phyloP scores from a whole-genome alignment of 108 stramenopile genomes.

The Cylindrotheca fusiformis region DNA sequence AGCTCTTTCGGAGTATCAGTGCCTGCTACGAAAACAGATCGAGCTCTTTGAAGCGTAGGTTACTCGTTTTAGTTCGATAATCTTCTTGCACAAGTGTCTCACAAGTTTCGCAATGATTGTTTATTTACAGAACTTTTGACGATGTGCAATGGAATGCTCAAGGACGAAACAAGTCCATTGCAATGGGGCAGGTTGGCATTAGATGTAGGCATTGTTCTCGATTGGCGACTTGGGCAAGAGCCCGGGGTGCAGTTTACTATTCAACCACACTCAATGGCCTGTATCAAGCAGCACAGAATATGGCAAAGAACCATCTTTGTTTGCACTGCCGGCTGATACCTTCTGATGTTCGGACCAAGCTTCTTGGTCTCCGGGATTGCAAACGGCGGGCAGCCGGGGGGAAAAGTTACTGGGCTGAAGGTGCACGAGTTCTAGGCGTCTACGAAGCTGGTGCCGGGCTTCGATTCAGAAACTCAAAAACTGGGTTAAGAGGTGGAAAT shows the following conservation, averaged over 20 bases:
- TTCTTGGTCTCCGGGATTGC: not conserved
- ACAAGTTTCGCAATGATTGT: not conserved
- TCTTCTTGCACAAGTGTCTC: not conserved
- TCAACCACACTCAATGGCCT: slow-evolving; percentile 18
- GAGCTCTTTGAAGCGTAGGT: slow-evolving; percentile 29
- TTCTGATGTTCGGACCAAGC: not conserved
- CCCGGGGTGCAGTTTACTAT: slow-evolving; percentile 35
- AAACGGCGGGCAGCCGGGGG: slow-evolving; percentile 41
- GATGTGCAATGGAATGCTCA: slow-evolving; percentile 1
- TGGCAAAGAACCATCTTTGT: slow-evolving; percentile 17
- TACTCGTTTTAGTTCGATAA: not conserved
- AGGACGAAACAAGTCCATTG: not conserved
- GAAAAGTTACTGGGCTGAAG: slow-evolving; percentile 66
- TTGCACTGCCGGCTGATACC: slow-evolving; percentile 11
- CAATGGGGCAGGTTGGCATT: slow-evolving; percentile 5
- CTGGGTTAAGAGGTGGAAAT: too few relatives aligned
- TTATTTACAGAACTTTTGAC: not conserved
- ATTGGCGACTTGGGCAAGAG: slow-evolving; percentile 3
- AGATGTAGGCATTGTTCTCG: slow-evolving; percentile 11
- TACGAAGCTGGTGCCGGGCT: slow-evolving; percentile 10
- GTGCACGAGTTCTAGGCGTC: slow-evolving; percentile 12
- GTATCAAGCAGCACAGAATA: slow-evolving; percentile 21
- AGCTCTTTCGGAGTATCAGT: slow-evolving; percentile 27
- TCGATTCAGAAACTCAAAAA: slow-evolving; percentile 3
- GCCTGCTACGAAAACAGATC: slow-evolving; percentile 32